Evolutionary conservation across 768 basidiomycete genomes (phyloP).

Genomic region (Termitomyces sp.): DNA sequence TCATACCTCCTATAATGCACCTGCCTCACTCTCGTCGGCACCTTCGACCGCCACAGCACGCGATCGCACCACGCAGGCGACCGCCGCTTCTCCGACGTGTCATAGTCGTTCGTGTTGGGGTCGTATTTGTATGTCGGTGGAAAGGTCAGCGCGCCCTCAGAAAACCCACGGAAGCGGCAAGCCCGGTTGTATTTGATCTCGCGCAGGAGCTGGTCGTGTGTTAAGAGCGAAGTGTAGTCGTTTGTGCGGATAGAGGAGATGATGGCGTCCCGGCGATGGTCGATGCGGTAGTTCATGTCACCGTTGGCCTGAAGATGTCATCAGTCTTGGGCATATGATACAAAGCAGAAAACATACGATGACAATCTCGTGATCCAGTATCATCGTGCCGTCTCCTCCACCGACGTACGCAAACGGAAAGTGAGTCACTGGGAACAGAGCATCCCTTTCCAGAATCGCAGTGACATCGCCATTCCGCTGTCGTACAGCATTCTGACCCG

Average conservation of each 20-base stretch:
- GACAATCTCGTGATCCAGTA: conserved; percentile 93
- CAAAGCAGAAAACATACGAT: conserved; percentile 53
- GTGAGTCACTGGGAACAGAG: conserved; percentile 56
- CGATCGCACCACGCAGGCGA: conserved; percentile 97
- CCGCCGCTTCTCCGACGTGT: conserved; percentile 85
- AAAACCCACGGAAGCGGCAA: conserved; percentile 82
- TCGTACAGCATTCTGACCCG: conserved; percentile 81
- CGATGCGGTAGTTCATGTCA: conserved; percentile 97
- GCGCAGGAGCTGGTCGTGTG: conserved; percentile 86
- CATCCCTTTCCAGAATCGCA: conserved; percentile 80
- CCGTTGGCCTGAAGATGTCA: conserved; percentile 65
- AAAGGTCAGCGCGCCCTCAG: conserved; percentile 81
- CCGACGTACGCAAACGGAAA: conserved; percentile 72
- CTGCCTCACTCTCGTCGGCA: conserved; percentile 54
- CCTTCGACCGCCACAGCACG: conserved; percentile 71
- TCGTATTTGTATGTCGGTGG: conserved; percentile 96
- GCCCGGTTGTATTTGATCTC: conserved; percentile 86
- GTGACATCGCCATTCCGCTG: conserved; percentile 86
- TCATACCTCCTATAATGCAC: conserved; percentile 82
- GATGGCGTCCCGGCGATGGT: conserved; percentile 84
- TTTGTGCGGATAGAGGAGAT: conserved; percentile 64
- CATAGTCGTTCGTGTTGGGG: conserved; percentile 71
- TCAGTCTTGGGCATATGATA: not conserved
- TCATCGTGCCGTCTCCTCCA: conserved; percentile 91
- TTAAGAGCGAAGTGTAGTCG: conserved; percentile 59